Percentiles rank a stretch among this genome's conserved stretches.
phyloP scores from a whole-genome alignment of 202 grass and related monocot species.

The Setaria italica region DNA sequence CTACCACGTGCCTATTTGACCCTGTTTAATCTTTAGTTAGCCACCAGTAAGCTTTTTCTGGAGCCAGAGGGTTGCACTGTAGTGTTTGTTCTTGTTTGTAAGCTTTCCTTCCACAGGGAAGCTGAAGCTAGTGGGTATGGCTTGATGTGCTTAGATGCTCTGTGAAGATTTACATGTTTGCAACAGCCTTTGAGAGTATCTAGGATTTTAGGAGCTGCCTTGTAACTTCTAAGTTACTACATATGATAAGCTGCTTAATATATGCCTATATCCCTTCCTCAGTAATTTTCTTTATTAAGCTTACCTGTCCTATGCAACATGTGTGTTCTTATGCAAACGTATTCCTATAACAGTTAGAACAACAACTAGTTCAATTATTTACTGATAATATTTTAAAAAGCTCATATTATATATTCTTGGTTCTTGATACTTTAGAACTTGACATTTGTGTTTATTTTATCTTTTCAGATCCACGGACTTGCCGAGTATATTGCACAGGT shows the following conservation, averaged over 20 bases:
- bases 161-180: no score
- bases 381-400: background rate
- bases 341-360: slow-evolving; percentile 19
- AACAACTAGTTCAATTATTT: background rate
- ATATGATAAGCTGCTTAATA: no score
- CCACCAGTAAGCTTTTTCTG: slow-evolving; percentile 12
- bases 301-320: no score
- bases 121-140: no score
- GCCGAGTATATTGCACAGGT: slow-evolving; percentile 99
- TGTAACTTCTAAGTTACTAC: no score
- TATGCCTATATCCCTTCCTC: no score
- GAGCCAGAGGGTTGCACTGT: slow-evolving; percentile 3
- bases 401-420: background rate
- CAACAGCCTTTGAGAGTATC: no score
- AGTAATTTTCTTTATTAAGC: no score
- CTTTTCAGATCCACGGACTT: slow-evolving; percentile 93
- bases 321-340: no score
- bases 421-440: slow-evolving; percentile 53
- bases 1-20: background rate
- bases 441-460: slow-evolving; percentile 65
- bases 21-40: slow-evolving; percentile 14
- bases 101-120: background rate
- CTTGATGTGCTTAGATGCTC: no score
- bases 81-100: background rate
- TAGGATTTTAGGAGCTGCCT: no score